Evolutionary conservation across 73 alveolate genomes (phyloP).

Genomic region (Stentor coeruleus): DNA sequence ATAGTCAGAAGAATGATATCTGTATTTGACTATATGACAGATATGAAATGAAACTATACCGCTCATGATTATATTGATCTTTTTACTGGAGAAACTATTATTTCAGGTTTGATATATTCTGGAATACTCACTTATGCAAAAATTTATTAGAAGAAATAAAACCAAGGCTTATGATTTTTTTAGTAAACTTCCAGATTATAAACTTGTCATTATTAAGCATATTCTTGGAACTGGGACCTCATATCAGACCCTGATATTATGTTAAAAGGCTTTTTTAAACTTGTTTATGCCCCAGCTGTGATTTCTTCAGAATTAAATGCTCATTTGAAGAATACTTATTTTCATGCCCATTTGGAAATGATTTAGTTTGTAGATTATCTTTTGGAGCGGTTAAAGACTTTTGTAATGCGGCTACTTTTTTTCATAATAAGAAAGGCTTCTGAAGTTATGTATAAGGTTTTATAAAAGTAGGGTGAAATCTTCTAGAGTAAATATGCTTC

Average conservation of each 20-base stretch:
- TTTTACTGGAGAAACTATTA: too few species aligned
- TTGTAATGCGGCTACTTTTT: background rate
- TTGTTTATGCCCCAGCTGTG: constrained; percentile 28
- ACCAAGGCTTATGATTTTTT: too few species aligned
- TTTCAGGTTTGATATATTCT: background rate
- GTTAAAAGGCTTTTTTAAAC: background rate
- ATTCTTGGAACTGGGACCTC: constrained; percentile 9
- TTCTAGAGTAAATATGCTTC: too few species aligned
- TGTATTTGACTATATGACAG: constrained; percentile 19
- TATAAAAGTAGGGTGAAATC: too few species aligned
- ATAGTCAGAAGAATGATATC: constrained; percentile 4
- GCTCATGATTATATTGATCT: too few species aligned
- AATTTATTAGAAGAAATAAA: too few species aligned
- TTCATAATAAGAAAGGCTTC: too few species aligned
- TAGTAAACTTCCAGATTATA: background rate
- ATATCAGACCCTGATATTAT: background rate
- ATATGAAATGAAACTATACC: background rate
- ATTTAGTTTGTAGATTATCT: background rate
- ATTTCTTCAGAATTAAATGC: background rate
- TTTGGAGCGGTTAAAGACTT: constrained; percentile 12
- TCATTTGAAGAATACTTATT: background rate
- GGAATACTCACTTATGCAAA: too few species aligned
- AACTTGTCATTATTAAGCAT: background rate
- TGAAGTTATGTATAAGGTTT: too few species aligned
- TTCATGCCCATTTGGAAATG: background rate